Conservation (phyloP, 202 grass and related monocot genomes). For the Brachypodium distachyon region DNA sequence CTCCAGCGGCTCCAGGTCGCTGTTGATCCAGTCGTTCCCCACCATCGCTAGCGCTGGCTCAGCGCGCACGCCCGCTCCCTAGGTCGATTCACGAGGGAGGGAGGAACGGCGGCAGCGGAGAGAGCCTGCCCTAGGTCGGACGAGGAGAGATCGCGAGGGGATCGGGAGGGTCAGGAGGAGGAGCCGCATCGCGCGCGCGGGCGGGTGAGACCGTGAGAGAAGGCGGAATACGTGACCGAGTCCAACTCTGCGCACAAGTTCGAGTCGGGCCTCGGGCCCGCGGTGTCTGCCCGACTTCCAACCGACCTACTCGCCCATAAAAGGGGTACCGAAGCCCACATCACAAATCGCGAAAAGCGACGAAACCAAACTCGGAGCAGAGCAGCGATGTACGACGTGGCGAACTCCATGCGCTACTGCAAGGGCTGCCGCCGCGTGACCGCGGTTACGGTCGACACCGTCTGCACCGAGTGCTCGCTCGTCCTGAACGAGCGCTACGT, state of each 20-base stretch:
- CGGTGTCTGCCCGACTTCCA: no score
- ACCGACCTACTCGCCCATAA: neutral
- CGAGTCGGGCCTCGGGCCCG: no score
- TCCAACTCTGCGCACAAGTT: neutral
- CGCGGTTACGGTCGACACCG: slow-evolving; percentile 8
- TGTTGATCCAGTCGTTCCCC: slow-evolving; percentile 97
- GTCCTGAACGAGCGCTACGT: slow-evolving; percentile 28
- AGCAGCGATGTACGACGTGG: neutral
- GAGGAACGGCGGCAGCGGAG: no score
- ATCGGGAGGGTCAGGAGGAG: no score
- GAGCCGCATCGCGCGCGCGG: no score
- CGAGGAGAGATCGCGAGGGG: no score
- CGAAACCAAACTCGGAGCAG: neutral
- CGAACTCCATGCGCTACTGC: slow-evolving; percentile 16
- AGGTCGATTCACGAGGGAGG: no score
- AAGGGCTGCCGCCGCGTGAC: slow-evolving; percentile 16
- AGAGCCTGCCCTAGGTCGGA: no score
- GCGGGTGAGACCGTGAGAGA: no score
- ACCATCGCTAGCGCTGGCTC: no score
- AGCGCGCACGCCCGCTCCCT: no score
- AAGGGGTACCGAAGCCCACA: neutral
- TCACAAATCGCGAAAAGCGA: neutral
- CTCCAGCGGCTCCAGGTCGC: slow-evolving; percentile 96
- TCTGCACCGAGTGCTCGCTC: slow-evolving; percentile 37
- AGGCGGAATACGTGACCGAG: no score